Percentiles rank a stretch among this genome's conserved stretches.
These are phyloP conservation scores for Senna tora DNA, from an alignment of 306 rosid species.

Conservation along the genomic window DNA sequence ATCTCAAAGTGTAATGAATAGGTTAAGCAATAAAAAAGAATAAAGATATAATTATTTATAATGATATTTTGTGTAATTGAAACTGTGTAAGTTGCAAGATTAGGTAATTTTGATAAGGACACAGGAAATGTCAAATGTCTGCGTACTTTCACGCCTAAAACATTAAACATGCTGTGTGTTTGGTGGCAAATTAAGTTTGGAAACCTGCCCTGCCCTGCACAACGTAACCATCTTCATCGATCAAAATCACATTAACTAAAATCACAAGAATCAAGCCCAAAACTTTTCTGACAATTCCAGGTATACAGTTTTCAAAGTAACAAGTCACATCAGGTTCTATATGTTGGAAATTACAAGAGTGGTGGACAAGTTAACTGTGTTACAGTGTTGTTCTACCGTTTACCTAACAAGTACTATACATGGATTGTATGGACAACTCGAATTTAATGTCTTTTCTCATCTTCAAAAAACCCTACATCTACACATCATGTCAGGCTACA, in stretches of 20 bases:
- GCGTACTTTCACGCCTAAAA: neutral
- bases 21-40: no score
- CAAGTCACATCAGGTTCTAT: conserved; percentile 11
- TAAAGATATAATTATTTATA: no score
- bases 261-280: neutral
- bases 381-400: neutral
- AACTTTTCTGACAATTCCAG: neutral
- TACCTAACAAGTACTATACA: conserved; percentile 4
- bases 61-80: no score
- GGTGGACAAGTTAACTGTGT: neutral
- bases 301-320: conserved; percentile 16
- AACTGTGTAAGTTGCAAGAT: no score
- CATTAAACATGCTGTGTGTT: neutral
- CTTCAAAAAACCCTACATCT: conserved; percentile 28
- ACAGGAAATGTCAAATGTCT: neutral
- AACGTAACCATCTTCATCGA: neutral
- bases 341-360: no score
- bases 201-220: neutral
- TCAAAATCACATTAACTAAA: neutral
- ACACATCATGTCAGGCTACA: conserved; percentile 10
- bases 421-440: neutral
- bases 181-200: neutral
- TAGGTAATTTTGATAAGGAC: neutral
- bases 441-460: conserved; percentile 8
- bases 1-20: no score